Evolutionary conservation across 495 filamentous ascomycete genomes (phyloP).

Genomic region (Parathielavia hyrcaniae): DNA sequence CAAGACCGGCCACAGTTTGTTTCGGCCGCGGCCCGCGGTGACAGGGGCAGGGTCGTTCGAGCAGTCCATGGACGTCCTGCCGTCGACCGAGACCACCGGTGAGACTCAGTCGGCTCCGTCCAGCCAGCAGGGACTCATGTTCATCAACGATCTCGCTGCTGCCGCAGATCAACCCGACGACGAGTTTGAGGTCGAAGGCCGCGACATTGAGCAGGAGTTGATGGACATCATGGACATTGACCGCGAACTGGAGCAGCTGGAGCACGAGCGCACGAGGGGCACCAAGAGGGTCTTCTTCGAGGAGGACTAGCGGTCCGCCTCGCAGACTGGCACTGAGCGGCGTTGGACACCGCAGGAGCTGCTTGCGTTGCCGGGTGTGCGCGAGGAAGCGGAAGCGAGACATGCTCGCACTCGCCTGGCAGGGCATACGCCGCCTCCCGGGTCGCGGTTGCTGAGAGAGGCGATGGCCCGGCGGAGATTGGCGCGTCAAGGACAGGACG

Average conservation of each 20-base stretch:
- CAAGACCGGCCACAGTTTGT: slow-evolving; percentile 11
- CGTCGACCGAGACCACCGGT: slow-evolving; percentile 20
- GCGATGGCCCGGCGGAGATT: slow-evolving; percentile 2
- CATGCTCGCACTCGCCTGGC: background rate
- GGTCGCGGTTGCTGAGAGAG: slow-evolving; percentile 3
- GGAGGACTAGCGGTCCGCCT: slow-evolving; percentile 27
- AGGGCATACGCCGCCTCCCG: background rate
- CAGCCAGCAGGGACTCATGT: slow-evolving; percentile 33
- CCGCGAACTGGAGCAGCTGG: slow-evolving; percentile 45
- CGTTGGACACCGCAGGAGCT: background rate
- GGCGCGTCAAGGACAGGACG: background rate
- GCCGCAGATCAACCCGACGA: slow-evolving; percentile 41
- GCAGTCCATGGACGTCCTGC: slow-evolving; percentile 20
- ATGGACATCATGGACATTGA: slow-evolving; percentile 54
- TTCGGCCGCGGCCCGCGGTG: slow-evolving; percentile 4
- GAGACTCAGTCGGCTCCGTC: slow-evolving; percentile 13
- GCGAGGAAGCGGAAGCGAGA: background rate
- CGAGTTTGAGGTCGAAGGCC: slow-evolving; percentile 39
- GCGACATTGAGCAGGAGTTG: slow-evolving; percentile 48
- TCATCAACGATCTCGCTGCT: slow-evolving; percentile 39
- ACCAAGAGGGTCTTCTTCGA: slow-evolving; percentile 48
- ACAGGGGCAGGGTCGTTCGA: slow-evolving; percentile 20
- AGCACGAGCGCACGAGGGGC: slow-evolving; percentile 37
- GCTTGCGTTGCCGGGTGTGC: too few species aligned
- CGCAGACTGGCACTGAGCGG: background rate